Evolutionary conservation across 352 stramenopile genomes (phyloP).

Genomic region (Peronospora belbahrii): DNA sequence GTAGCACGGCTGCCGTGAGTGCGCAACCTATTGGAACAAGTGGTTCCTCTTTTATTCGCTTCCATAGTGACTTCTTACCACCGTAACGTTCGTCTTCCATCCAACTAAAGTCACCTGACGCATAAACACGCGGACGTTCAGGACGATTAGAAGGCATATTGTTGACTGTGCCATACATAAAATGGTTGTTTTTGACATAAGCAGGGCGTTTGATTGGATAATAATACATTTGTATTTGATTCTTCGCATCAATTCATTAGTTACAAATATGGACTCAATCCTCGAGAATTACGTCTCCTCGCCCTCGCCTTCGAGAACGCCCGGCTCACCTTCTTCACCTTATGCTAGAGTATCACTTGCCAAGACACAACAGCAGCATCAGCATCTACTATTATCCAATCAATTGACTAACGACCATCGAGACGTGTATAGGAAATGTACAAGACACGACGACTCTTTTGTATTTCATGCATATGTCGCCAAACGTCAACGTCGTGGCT

Average conservation of each 20-base stretch:
- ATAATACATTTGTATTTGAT: neutral
- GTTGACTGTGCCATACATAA: no score
- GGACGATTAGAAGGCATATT: constrained; percentile 10
- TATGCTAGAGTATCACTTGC: neutral
- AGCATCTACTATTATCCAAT: neutral
- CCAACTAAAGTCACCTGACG: constrained; percentile 59
- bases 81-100: constrained; percentile 45
- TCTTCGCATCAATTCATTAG: neutral
- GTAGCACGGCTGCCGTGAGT: constrained; percentile 52
- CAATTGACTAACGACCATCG: neutral
- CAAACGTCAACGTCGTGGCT: constrained; percentile 8
- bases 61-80: constrained; percentile 58
- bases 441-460: constrained; percentile 21
- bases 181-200: no score
- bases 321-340: neutral
- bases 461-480: constrained; percentile 26
- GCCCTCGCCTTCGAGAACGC: constrained; percentile 5
- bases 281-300: constrained; percentile 10
- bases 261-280: constrained; percentile 15
- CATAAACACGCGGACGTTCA: constrained; percentile 20
- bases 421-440: constrained; percentile 1
- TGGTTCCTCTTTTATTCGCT: constrained; percentile 61
- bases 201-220: no score
- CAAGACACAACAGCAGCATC: neutral
- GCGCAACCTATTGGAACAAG: constrained; percentile 67